phyloP scores from a whole-genome alignment of 106 monocot species.

The Narthecium ossifragum region DNA sequence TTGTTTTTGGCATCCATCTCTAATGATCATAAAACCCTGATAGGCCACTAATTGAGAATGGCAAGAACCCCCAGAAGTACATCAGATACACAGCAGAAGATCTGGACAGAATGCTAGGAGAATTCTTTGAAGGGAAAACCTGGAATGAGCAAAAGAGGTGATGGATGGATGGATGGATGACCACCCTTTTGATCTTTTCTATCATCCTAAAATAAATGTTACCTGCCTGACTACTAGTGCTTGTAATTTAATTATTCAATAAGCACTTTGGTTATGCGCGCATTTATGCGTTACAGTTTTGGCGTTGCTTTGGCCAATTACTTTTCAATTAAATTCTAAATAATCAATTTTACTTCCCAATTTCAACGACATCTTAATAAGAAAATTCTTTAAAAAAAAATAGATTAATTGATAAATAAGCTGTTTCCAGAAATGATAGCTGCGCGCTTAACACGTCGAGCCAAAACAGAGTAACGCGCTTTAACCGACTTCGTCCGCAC shows the following conservation, averaged over 20 bases:
- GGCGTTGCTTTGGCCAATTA: not conserved
- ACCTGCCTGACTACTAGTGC: not conserved
- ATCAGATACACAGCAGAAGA: conserved; percentile 64
- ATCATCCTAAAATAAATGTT: too few relatives aligned
- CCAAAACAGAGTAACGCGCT: too few relatives aligned
- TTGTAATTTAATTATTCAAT: not conserved
- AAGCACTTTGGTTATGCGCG: not conserved
- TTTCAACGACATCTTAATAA: too few relatives aligned
- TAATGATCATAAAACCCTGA: too few relatives aligned
- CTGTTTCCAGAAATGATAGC: too few relatives aligned
- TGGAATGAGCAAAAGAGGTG: conserved; percentile 68
- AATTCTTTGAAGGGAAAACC: conserved; percentile 79
- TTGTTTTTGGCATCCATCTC: too few relatives aligned
- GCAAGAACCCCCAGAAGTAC: conserved; percentile 65
- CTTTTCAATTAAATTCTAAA: not conserved
- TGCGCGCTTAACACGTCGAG: too few relatives aligned
- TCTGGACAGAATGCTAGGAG: conserved; percentile 56
- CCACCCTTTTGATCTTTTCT: not conserved
- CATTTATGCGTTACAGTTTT: not conserved
- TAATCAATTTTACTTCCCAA: too few relatives aligned
- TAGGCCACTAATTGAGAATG: conserved; percentile 67
- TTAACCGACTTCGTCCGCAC: not conserved
- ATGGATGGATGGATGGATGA: not conserved
- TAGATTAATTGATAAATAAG: too few relatives aligned
- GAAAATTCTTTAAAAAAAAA: too few relatives aligned